Evolutionary conservation across 768 basidiomycete species (phyloP).

Genomic region (Fomitopsis serialis): DNA sequence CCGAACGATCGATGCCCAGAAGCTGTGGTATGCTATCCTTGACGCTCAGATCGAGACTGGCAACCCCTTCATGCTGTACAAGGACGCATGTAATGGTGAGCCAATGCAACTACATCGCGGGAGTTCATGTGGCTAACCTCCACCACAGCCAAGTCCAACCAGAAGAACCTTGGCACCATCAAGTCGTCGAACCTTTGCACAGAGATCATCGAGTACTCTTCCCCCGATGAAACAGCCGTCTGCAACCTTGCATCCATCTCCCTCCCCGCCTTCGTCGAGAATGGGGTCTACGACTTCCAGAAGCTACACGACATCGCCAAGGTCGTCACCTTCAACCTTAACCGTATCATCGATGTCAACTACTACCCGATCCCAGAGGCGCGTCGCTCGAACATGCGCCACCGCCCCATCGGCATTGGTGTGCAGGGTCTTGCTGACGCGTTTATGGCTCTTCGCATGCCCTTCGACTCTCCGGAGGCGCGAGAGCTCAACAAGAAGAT

Average conservation of each 20-base stretch:
- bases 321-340: constrained; percentile 89
- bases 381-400: constrained; percentile 89
- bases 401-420: constrained; percentile 95
- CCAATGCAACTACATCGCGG: constrained; percentile 3
- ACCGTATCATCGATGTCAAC: constrained; percentile 91
- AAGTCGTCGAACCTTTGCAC: constrained; percentile 99
- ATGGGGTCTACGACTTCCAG: constrained; percentile 87
- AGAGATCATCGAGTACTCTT: constrained; percentile 97
- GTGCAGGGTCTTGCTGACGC: constrained; percentile 97
- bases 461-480: constrained; percentile 88
- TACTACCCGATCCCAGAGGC: constrained; percentile 95
- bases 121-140: background rate
- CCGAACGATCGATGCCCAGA: constrained; percentile 87
- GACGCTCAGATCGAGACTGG: constrained; percentile 99
- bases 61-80: constrained; percentile 99
- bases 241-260: constrained; percentile 98
- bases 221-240: constrained; percentile 95
- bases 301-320: constrained; percentile 92
- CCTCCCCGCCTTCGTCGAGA: constrained; percentile 83
- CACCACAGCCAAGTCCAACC: constrained; percentile 85
- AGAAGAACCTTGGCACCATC: constrained; percentile 97
- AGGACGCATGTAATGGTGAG: constrained; percentile 90
- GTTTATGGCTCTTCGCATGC: constrained; percentile 95
- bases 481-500: constrained; percentile 89
- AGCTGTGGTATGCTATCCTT: constrained; percentile 96